These are phyloP conservation scores for Cystobasidium sp. DNA, from an alignment of 1,284 basidiomycete species.

Conservation along the genomic window DNA sequence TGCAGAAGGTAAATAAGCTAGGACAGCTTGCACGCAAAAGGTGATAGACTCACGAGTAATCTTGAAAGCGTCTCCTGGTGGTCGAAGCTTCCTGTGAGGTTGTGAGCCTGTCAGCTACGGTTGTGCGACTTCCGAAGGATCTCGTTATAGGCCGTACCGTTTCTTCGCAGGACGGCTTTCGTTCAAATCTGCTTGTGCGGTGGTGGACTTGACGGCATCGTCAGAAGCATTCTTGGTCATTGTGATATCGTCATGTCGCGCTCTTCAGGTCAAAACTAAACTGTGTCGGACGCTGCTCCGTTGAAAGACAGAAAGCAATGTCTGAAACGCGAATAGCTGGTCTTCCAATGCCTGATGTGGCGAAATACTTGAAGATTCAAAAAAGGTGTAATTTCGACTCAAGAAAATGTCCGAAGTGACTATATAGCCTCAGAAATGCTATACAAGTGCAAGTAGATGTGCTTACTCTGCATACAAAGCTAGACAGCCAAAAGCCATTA, in stretches of 20 bases:
- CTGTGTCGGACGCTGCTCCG: too few relatives aligned
- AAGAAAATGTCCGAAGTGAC: too few relatives aligned
- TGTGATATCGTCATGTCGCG: background rate
- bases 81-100: slow-evolving; percentile 12
- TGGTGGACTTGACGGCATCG: background rate
- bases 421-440: too few relatives aligned
- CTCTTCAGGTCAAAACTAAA: background rate
- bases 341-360: too few relatives aligned
- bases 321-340: background rate
- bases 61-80: slow-evolving; percentile 23
- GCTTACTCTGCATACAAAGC: too few relatives aligned
- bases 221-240: background rate
- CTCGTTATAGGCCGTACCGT: background rate
- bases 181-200: background rate
- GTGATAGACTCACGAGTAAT: background rate
- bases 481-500: too few relatives aligned
- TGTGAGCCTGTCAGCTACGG: background rate
- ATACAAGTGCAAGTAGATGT: too few relatives aligned
- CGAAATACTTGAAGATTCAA: too few relatives aligned
- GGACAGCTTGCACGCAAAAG: background rate
- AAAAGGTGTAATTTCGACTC: too few relatives aligned
- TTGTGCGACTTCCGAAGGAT: background rate
- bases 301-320: background rate
- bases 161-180: slow-evolving; percentile 15
- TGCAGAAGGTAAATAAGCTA: background rate